Evolutionary conservation across 2,329 filamentous ascomycete species (phyloP).

Genomic region (Alternaria sp.): DNA sequence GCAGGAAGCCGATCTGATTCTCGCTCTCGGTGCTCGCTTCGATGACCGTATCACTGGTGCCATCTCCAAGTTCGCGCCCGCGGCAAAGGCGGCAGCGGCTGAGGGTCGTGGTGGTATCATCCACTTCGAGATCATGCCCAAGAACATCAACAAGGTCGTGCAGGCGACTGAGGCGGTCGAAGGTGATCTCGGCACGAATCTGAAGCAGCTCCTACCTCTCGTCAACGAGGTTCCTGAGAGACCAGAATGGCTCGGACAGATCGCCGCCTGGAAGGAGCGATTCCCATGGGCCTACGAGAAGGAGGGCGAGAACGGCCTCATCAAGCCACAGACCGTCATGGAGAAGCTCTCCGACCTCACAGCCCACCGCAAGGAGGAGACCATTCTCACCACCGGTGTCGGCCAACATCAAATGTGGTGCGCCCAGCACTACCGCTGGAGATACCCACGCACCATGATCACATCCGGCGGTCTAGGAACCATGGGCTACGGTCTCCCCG

Average conservation of each 20-base stretch:
- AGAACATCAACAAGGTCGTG: slow-evolving; percentile 99
- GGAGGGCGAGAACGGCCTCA: slow-evolving; percentile 75
- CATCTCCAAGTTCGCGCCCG: slow-evolving; percentile 85
- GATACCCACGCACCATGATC: slow-evolving; percentile 89
- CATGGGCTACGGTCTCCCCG: slow-evolving; percentile 94
- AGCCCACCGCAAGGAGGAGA: slow-evolving; percentile 77
- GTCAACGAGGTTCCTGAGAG: slow-evolving; percentile 71
- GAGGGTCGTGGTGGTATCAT: slow-evolving; percentile 92
- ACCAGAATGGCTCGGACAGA: slow-evolving; percentile 87
- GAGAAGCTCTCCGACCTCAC: slow-evolving; percentile 88
- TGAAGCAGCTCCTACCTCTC: slow-evolving; percentile 75
- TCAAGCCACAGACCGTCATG: slow-evolving; percentile 94
- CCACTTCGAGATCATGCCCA: slow-evolving; percentile 98
- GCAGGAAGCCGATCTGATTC: slow-evolving; percentile 94
- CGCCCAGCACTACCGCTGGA: slow-evolving; percentile 96
- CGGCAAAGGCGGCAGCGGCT: slow-evolving; percentile 80
- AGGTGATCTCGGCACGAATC: slow-evolving; percentile 84
- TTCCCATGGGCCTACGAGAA: slow-evolving; percentile 90
- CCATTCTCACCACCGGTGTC: slow-evolving; percentile 90
- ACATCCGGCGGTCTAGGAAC: slow-evolving; percentile 94
- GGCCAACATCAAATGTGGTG: slow-evolving; percentile 99
- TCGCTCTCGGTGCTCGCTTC: slow-evolving; percentile 91
- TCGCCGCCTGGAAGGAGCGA: slow-evolving; percentile 86
- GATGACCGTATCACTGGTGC: slow-evolving; percentile 91
- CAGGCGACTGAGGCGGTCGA: slow-evolving; percentile 95